Evolutionary conservation across 768 basidiomycete genomes (phyloP).

Genomic region (Trametes punicea): DNA sequence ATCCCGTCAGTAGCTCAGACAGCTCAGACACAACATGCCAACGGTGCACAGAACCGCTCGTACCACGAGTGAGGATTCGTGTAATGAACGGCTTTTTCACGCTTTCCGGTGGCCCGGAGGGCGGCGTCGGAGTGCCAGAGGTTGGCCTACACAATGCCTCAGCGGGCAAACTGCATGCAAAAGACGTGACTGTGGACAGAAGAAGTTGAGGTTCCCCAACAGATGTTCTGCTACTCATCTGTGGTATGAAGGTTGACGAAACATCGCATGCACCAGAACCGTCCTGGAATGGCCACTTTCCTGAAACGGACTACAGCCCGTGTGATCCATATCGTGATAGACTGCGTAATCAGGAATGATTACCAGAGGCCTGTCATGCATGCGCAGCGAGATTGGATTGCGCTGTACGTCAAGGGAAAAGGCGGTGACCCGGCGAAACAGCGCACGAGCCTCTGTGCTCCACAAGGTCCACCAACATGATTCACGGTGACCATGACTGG

Average conservation of each 20-base stretch:
- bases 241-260: too few relatives aligned
- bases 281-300: neutral
- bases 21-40: neutral
- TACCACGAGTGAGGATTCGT: too few relatives aligned
- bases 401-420: neutral
- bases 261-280: neutral
- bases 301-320: neutral
- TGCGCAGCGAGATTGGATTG: neutral
- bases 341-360: too few relatives aligned
- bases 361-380: neutral
- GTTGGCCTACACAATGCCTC: too few relatives aligned
- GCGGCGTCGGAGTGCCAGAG: too few relatives aligned
- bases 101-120: too few relatives aligned
- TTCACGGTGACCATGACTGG: neutral
- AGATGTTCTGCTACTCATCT: too few relatives aligned
- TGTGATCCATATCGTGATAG: neutral
- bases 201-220: too few relatives aligned
- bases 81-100: too few relatives aligned
- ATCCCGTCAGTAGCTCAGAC: neutral
- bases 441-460: neutral
- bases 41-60: neutral
- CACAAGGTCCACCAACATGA: neutral
- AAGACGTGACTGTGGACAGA: too few relatives aligned
- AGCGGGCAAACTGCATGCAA: too few relatives aligned
- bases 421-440: constrained; percentile 8